Percentiles rank a stretch among this genome's conserved stretches.
phyloP scores from a whole-genome alignment of 192 early-diverging fungal genomes.

The Backusella circina region DNA sequence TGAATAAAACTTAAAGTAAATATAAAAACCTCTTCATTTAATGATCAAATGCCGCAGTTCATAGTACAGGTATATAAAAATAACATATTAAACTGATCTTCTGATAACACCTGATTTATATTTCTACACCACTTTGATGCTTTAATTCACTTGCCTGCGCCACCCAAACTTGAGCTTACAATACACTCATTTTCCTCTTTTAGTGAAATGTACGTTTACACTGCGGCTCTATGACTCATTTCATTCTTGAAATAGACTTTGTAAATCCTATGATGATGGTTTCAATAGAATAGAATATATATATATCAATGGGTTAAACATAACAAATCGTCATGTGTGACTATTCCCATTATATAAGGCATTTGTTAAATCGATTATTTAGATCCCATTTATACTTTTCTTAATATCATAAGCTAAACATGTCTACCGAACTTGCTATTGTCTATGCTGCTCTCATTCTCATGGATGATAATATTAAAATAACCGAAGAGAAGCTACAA shows the following conservation, averaged over 20 bases:
- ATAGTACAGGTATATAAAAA: background rate
- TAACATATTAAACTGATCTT: background rate
- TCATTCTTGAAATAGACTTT: background rate
- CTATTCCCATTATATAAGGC: background rate
- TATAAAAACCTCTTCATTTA: background rate
- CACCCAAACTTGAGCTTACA: background rate
- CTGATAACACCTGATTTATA: background rate
- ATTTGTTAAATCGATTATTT: background rate
- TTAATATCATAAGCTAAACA: slow-evolving; percentile 4
- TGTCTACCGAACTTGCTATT: slow-evolving; percentile 78
- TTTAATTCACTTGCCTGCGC: background rate
- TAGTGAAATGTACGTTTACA: background rate
- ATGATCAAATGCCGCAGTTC: background rate
- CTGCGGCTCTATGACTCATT: background rate
- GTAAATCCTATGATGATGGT: background rate
- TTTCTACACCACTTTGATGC: background rate
- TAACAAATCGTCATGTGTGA: background rate
- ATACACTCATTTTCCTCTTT: background rate
- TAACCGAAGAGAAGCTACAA: slow-evolving; percentile 94
- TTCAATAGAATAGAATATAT: background rate
- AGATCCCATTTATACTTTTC: no score
- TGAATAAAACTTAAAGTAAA: background rate
- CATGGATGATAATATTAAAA: slow-evolving; percentile 90
- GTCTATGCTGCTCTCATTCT: slow-evolving; percentile 96
- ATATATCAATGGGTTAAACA: background rate